Evolutionary conservation across 73 alveolate species (phyloP), one percentile per base, ranked within the genome.

Genomic region (Urostyla sp.): DNA sequence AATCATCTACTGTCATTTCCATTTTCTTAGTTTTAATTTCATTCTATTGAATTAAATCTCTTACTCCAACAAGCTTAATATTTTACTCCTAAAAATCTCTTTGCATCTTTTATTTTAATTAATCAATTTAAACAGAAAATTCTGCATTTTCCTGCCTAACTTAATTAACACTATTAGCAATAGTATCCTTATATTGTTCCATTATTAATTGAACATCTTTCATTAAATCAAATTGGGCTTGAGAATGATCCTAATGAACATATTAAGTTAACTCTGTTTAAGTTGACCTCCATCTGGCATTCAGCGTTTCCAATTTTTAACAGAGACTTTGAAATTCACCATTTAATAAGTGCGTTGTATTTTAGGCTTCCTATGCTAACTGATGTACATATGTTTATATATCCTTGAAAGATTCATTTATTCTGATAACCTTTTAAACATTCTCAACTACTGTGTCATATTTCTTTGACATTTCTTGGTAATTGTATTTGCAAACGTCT

Each of bases 261-360:
- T 44, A 16, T 45, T 40, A 46, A 69, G 34, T 28, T 18, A 2
- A 49, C 34, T 27, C 83, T 37, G 23, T 44, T 46, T 69, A 37
- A 30, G 72, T 48, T 0, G 31, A 67, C 40, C 48, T 69, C 69
- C 67, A 45, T 0, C 83, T 2, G 28, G 53, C n/a, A 13, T 28
- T 28, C 44, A 18, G 26, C 4, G 83, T 69, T 36, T 69, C 83
- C 1, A 69, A 38, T 30, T 69, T 69, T 24, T 69, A 67, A 7
- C 44, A 32, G 4, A 45, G 16, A 24, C 34, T 20, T 15, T 27
- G 20, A 28, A 48, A 24, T 46, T 69, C 83, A 69, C 49, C 49
- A 20, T 26, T 69, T 34, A 46, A 54, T 0, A 69, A n/a, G 8
- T 67, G 55, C 72, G 44, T 69, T 5, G 72, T 16, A 23, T 15